phyloP scores from a whole-genome alignment of 192 early-diverging fungal genomes.

The Globomyces pollinis-pini region DNA sequence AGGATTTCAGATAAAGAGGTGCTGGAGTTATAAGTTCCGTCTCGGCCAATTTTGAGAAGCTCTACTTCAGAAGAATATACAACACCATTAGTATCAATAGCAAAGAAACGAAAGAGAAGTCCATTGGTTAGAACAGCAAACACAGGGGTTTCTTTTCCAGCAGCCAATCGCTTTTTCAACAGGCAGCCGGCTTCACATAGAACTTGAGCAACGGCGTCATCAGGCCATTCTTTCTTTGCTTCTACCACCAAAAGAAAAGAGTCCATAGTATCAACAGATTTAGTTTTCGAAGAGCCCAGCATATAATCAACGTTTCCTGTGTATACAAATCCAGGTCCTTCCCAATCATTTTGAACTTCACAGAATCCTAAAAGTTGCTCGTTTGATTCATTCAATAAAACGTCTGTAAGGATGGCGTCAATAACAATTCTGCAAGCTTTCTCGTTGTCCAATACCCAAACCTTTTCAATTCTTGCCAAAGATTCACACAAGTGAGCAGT shows the following conservation, averaged over 20 bases:
- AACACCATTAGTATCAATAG: constrained; percentile 12
- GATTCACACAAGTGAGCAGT: not conserved
- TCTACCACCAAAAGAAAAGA: constrained; percentile 14
- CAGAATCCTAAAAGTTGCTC: constrained; percentile 7
- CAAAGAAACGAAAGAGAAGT: constrained; percentile 13
- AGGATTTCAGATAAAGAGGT: constrained; percentile 10
- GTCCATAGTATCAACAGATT: constrained; percentile 11
- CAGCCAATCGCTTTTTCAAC: constrained; percentile 9
- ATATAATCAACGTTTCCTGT: constrained; percentile 13
- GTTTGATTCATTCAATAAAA: not conserved
- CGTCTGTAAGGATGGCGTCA: constrained; percentile 3
- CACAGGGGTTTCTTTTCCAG: constrained; percentile 12
- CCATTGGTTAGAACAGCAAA: constrained; percentile 17
- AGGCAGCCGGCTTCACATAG: constrained; percentile 11
- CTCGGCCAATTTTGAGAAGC: not conserved
- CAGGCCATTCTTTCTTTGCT: constrained; percentile 12
- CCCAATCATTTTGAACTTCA: constrained; percentile 14
- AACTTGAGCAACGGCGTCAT: constrained; percentile 4
- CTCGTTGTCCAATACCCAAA: constrained; percentile 12
- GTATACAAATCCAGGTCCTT: constrained; percentile 10
- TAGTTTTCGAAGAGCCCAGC: constrained; percentile 9
- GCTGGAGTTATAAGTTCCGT: not conserved
- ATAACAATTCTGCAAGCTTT: constrained; percentile 10
- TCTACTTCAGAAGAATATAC: constrained; percentile 10
- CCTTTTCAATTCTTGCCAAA: not conserved